Evolutionary conservation across 1,284 basidiomycete species (phyloP).

Genomic region (Puccinia horiana): DNA sequence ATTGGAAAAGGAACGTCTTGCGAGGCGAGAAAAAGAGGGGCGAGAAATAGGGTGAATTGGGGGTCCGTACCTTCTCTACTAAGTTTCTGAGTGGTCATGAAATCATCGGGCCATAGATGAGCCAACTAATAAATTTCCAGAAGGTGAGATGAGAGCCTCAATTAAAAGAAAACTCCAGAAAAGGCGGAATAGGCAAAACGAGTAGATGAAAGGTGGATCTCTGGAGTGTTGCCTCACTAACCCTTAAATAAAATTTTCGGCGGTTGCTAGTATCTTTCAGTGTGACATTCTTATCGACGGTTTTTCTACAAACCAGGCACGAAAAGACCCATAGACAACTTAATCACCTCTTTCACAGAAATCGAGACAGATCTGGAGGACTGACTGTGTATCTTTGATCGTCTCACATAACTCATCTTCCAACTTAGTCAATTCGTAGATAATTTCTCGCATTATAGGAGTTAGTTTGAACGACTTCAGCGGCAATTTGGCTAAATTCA

Average conservation of each 20-base stretch:
- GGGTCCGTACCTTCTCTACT: constrained; percentile 27
- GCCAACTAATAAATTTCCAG: constrained; percentile 17
- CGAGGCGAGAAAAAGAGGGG: background rate
- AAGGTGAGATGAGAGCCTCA: background rate
- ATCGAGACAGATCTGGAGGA: background rate
- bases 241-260: constrained; percentile 45
- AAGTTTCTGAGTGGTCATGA: constrained; percentile 42
- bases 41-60: background rate
- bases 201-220: background rate
- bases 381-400: constrained; percentile 43
- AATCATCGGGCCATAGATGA: constrained; percentile 47
- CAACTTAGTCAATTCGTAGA: constrained; percentile 44
- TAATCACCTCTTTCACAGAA: background rate
- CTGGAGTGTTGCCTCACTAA: background rate
- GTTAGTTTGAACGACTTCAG: constrained; percentile 30
- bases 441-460: constrained; percentile 23
- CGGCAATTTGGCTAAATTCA: constrained; percentile 31
- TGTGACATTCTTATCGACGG: constrained; percentile 42
- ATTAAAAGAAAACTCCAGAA: background rate
- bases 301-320: constrained; percentile 10
- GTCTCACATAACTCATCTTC: constrained; percentile 44
- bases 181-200: background rate
- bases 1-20: no score
- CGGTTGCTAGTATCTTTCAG: constrained; percentile 44
- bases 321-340: background rate